Base-by-base conservation (phyloP, 1,284 basidiomycete genomes). In the Coriolopsis trogii region DNA sequence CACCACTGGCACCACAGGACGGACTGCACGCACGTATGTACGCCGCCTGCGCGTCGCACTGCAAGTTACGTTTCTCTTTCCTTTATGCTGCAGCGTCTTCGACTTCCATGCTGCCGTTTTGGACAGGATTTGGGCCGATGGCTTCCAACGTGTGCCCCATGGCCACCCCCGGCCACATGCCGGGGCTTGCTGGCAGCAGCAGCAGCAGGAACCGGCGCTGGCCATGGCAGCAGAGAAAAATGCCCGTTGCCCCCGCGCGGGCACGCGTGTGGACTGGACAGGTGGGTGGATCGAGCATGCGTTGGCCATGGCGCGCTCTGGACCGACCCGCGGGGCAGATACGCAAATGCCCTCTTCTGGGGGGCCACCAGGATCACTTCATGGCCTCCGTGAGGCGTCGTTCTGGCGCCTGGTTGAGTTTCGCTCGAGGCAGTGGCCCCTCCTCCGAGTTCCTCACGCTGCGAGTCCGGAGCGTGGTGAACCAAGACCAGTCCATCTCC, bases 241-340 rank as follows among this genome's bases (percentile, higher is more conserved):
- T 46, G 47, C 49, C 52, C 52, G 49, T 49, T 48, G 49, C 43
- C 42, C 49, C 6, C 46, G 43, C 41, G 51, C 34, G 47, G 46
- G 46, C 49, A 41, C 30, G 29, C 31, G 44, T 41, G 36, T 38
- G 20, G 24, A 33, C 39, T 15, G 39, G 21, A 25, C 43, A 41
- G 52, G 56, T 42, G 38, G 28, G 48, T 46, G 21, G 34, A n/a
- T 24, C 38, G 26, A 41, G 46, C 49, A 48, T 54, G 53, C 53
- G 57, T 51, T 43, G 12, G 38, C 48, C 53, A 53, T 49, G 53
- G 53, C 51, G 41, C 36, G 53, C 46, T 54, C 51, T 59, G 48
- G 53, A 33, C 26, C 47, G 37, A 39, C 47, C 45, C 50, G 37
- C 47, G 46, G 37, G 21, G 55, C 51, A 38, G 46, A 53, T 44